These are phyloP conservation scores for Lactifluus volemus DNA, from an alignment of 768 basidiomycete genomes.

Conservation along the genomic window DNA sequence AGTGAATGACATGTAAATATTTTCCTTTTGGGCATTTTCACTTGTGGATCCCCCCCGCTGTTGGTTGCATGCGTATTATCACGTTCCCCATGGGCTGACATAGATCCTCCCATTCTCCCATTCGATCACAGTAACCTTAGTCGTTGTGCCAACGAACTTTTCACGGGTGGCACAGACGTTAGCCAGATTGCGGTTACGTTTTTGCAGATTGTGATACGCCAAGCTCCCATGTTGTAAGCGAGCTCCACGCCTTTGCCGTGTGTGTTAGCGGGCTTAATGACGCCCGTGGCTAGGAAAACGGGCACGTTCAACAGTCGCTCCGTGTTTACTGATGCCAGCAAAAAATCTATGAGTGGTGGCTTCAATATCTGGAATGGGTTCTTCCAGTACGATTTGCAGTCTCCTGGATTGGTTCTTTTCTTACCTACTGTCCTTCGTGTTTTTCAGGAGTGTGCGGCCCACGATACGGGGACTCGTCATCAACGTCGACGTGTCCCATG, in stretches of 20 bases:
- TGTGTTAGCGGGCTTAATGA: neutral
- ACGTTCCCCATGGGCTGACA: neutral
- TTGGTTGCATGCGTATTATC: neutral
- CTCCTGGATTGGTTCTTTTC: neutral
- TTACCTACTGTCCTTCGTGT: neutral
- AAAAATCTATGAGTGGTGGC: slow-evolving; percentile 9
- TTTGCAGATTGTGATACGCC: slow-evolving; percentile 15
- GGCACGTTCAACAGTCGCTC: slow-evolving; percentile 14
- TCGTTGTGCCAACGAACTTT: slow-evolving; percentile 7
- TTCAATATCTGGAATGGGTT: slow-evolving; percentile 19
- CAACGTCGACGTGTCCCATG: slow-evolving; percentile 17
- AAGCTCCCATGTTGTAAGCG: slow-evolving; percentile 17
- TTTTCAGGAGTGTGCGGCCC: slow-evolving; percentile 15
- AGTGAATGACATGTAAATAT: slow-evolving; percentile 12
- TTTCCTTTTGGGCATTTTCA: neutral
- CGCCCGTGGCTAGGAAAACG: neutral
- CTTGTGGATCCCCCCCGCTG: neutral
- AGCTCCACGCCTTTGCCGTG: neutral
- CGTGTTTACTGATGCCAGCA: slow-evolving; percentile 10
- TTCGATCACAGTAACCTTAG: slow-evolving; percentile 1
- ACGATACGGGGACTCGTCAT: slow-evolving; percentile 8
- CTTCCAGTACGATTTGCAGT: slow-evolving; percentile 7
- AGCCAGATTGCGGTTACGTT: slow-evolving; percentile 11
- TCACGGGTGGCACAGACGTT: neutral
- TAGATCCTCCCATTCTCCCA: neutral